Percentiles rank a stretch among this genome's conserved stretches.
These are phyloP conservation scores for Leccinum pellstonianum DNA, from an alignment of 768 basidiomycete species.

Conservation along the genomic window DNA sequence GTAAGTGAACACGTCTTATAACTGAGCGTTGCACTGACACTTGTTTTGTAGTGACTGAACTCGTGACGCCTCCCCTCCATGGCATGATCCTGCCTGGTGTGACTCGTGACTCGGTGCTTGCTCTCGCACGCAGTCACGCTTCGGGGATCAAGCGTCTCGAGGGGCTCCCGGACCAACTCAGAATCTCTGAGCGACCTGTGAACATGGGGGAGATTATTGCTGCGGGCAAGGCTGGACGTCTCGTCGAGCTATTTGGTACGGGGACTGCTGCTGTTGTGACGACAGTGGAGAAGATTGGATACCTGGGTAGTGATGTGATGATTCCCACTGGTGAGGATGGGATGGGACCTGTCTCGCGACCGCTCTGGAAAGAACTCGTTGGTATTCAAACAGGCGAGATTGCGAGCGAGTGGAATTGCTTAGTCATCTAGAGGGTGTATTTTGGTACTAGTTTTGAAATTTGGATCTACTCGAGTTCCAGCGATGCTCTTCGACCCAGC, in stretches of 20 bases:
- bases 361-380: constrained; percentile 48
- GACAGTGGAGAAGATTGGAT: constrained; percentile 55
- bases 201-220: constrained; percentile 74
- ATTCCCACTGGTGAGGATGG: constrained; percentile 66
- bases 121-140: constrained; percentile 57
- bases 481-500: constrained; percentile 68
- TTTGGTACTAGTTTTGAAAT: not conserved
- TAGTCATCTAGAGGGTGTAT: constrained; percentile 20
- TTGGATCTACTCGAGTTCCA: not conserved
- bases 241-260: constrained; percentile 51
- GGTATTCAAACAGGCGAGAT: constrained; percentile 76
- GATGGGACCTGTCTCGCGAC: constrained; percentile 65
- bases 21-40: not conserved
- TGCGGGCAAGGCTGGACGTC: constrained; percentile 39
- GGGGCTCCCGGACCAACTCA: constrained; percentile 54
- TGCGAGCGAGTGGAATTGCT: constrained; percentile 77
- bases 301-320: constrained; percentile 50
- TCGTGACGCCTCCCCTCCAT: constrained; percentile 65
- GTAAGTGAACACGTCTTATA: constrained; percentile 34
- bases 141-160: constrained; percentile 43
- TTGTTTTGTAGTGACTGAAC: constrained; percentile 42
- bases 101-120: constrained; percentile 53
- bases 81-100: constrained; percentile 71
- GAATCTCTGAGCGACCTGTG: constrained; percentile 66
- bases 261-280: constrained; percentile 56